Conservation (phyloP, 2,329 filamentous ascomycete genomes). For the Cadophora sp. region DNA sequence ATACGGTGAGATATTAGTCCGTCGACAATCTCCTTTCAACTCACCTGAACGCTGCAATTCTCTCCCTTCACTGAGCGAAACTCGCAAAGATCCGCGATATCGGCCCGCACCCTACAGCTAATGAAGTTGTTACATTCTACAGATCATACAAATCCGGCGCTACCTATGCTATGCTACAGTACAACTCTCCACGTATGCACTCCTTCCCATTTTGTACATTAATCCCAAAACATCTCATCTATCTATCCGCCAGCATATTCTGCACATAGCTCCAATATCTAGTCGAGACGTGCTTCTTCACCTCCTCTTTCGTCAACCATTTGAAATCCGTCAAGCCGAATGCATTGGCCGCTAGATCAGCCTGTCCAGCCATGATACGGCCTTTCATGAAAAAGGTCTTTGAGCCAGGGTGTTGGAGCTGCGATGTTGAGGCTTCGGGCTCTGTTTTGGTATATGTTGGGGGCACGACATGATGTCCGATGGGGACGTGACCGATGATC, state of each 20-base stretch:
- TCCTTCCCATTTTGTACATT: slow-evolving; percentile 8
- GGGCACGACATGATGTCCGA: slow-evolving; percentile 76
- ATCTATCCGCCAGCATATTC: slow-evolving; percentile 86
- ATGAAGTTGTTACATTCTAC: slow-evolving; percentile 31
- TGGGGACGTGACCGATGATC: slow-evolving; percentile 89
- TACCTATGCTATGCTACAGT: slow-evolving; percentile 28
- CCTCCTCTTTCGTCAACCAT: slow-evolving; percentile 92
- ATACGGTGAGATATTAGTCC: neutral
- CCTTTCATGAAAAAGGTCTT: slow-evolving; percentile 98
- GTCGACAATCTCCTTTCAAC: neutral
- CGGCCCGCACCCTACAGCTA: slow-evolving; percentile 2
- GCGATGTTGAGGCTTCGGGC: neutral
- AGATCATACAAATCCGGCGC: slow-evolving; percentile 24
- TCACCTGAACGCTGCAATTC: neutral
- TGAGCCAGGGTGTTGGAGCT: slow-evolving; percentile 61
- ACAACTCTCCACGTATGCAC: slow-evolving; percentile 13
- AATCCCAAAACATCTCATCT: slow-evolving; percentile 56
- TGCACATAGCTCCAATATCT: slow-evolving; percentile 78
- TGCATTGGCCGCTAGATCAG: slow-evolving; percentile 74
- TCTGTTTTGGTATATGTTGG: slow-evolving; percentile 54
- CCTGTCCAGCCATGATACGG: slow-evolving; percentile 96
- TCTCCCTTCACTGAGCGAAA: neutral
- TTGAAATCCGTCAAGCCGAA: slow-evolving; percentile 82
- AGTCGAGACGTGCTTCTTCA: slow-evolving; percentile 67
- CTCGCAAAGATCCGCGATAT: neutral